A percentile compares a stretch with the other conserved stretches of the same genome.
Evolutionary conservation across 2,329 filamentous ascomycete species (phyloP).

Genomic region (Beauveria medogensis): DNA sequence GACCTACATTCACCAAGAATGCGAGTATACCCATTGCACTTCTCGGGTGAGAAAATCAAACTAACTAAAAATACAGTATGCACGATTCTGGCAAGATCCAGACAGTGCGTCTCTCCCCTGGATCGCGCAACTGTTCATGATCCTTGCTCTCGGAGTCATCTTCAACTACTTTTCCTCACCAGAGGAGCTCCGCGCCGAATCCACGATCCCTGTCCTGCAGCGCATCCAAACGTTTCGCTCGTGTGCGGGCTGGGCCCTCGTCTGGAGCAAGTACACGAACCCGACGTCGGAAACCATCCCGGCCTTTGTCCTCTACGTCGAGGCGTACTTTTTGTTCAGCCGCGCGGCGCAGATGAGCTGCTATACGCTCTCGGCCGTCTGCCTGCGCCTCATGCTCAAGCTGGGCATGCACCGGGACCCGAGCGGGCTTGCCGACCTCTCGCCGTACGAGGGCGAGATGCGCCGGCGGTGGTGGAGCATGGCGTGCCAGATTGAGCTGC

Average conservation of each 20-base stretch:
- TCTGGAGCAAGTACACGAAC: conserved; percentile 41
- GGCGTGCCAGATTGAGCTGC: conserved; percentile 49
- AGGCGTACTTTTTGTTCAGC: conserved; percentile 45
- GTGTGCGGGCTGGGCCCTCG: conserved; percentile 43
- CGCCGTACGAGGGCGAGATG: conserved; percentile 47
- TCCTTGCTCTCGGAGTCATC: conserved; percentile 34
- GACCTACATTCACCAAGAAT: conserved; percentile 40
- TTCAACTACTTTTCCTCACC: conserved; percentile 36
- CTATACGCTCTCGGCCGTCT: conserved; percentile 43
- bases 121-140: conserved; percentile 44
- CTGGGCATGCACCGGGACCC: conserved; percentile 53
- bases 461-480: conserved; percentile 45
- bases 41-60: fast-evolving
- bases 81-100: conserved; percentile 40
- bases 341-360: conserved; percentile 44
- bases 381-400: conserved; percentile 47
- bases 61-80: conserved; percentile 31
- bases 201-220: conserved; percentile 31
- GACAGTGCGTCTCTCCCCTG: conserved; percentile 32
- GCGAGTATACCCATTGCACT: conserved; percentile 21
- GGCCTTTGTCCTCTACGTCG: conserved; percentile 43
- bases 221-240: conserved; percentile 40
- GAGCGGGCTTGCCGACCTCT: conserved; percentile 40
- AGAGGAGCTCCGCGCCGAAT: conserved; percentile 36
- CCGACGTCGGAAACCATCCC: conserved; percentile 41